These are phyloP conservation scores for Acrocalymma vagum DNA, from an alignment of 2,329 filamentous ascomycete genomes.

Conservation along the genomic window DNA sequence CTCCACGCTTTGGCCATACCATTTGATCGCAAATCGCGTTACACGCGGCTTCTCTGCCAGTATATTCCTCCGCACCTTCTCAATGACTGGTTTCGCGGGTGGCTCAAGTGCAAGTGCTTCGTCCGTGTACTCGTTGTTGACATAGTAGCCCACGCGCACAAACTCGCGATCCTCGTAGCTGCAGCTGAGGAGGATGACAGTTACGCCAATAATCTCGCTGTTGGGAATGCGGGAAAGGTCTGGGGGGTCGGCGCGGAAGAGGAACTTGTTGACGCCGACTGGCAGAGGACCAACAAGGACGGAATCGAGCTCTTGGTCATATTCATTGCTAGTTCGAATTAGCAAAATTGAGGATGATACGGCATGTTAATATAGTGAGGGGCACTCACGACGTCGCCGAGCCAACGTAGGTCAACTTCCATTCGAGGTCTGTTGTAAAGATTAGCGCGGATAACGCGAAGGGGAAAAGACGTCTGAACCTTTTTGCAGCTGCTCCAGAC, in stretches of 20 bases:
- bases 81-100: constrained; percentile 89
- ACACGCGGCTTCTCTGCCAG: constrained; percentile 97
- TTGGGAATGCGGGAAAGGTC: constrained; percentile 90
- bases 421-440: constrained; percentile 80
- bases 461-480: constrained; percentile 60
- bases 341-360: constrained; percentile 11
- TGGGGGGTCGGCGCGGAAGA: constrained; percentile 94
- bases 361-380: constrained; percentile 2
- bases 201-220: constrained; percentile 95
- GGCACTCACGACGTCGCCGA: constrained; percentile 89
- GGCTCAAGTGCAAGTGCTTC: constrained; percentile 90
- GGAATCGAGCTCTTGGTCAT: constrained; percentile 97
- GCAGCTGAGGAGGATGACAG: constrained; percentile 94
- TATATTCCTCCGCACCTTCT: constrained; percentile 90
- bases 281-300: constrained; percentile 97
- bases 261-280: constrained; percentile 97
- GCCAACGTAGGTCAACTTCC: constrained; percentile 99
- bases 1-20: constrained; percentile 68
- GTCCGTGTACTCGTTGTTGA: constrained; percentile 98
- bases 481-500: constrained; percentile 92
- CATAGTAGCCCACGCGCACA: constrained; percentile 97
- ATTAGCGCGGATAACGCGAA: constrained; percentile 19
- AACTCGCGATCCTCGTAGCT: constrained; percentile 97
- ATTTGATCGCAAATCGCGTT: constrained; percentile 98
- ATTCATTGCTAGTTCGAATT: constrained; percentile 74